These are phyloP conservation scores for Cordyceps fumosorosea DNA, from an alignment of 2,329 filamentous ascomycete genomes.

Conservation along the genomic window DNA sequence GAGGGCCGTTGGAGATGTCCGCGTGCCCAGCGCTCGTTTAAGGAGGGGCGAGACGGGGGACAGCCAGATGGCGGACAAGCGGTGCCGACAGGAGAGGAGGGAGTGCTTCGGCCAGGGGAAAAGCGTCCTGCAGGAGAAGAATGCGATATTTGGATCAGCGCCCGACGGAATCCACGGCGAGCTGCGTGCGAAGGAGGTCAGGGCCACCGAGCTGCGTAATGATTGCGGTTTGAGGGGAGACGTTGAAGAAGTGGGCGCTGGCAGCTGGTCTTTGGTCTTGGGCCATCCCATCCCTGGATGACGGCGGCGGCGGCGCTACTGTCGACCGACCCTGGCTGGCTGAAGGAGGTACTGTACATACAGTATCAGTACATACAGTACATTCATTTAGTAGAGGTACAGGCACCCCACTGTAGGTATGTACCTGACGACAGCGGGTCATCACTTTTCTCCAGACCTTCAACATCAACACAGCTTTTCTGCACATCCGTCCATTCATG, in stretches of 20 bases:
- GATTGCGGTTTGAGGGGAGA: conserved; percentile 5
- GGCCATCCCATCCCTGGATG: background rate
- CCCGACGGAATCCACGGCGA: background rate
- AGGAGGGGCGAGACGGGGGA: background rate
- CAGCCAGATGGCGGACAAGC: background rate
- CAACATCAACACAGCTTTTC: background rate
- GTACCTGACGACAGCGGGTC: background rate
- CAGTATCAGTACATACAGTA: no score
- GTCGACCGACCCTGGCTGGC: background rate
- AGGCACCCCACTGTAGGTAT: no score
- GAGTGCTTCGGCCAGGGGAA: background rate
- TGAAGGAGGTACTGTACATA: background rate
- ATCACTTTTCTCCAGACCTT: background rate
- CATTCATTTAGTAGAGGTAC: no score
- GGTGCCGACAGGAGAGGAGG: background rate
- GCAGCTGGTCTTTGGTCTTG: background rate
- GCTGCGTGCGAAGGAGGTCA: background rate
- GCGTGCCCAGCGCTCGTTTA: background rate
- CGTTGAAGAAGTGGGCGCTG: conserved; percentile 4
- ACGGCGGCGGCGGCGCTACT: background rate
- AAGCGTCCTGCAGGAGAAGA: background rate
- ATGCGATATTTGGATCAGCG: background rate
- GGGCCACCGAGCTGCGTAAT: background rate
- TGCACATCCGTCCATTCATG: background rate
- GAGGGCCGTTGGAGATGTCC: background rate